Base-by-base conservation (phyloP, 208 protist species). In the Crithidia brevicula region DNA sequence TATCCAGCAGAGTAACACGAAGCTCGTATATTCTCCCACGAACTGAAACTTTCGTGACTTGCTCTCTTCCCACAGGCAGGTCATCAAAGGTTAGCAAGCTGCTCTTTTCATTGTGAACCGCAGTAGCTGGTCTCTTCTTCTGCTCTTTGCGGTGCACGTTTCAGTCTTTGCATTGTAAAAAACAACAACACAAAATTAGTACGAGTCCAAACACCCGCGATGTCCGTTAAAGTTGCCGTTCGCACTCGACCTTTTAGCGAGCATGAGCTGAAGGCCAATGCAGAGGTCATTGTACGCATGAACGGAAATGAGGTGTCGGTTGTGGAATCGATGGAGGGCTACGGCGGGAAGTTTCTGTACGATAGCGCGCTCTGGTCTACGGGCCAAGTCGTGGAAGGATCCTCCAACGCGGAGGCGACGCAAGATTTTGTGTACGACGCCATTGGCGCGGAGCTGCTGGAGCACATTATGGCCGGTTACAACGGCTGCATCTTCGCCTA, bases 401-500 rank as follows among this genome's bases (percentile, higher is more conserved):
- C 69, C 25, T 34, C 33, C 11, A 88, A 83, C 51, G 54, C 72
- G 13, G 65, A 87, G 63, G 87, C 83, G 27, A 75, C 81, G 22
- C 90, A 92, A 64, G 72, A 80, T 40, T 67, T 38, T 13, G 88
- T 96, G 13, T 93, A 91, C 59, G 72, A 82, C 27, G 70, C 67
- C 10, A 67, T 96, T 31, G 86, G 81, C 10, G 75, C 60, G 3
- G 79, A 83, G 57, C 61, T 93, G 25, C 65, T 93, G 38, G 64
- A 77, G 16, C 83, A 91, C 71, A 75, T 85, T 22, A 31, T 94
- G 23, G 86, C 84, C 1, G 90, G 93, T 0, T 96, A 89, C 74
- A 97, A 97, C 73, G 84, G 79, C 30, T 95, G 90, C 63, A 85
- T 97, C 40, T 94, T 97, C 59, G 88, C 90, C 31, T 97, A 96